phyloP scores from a whole-genome alignment of 2,329 filamentous ascomycete genomes.

The Venturia carpophila region DNA sequence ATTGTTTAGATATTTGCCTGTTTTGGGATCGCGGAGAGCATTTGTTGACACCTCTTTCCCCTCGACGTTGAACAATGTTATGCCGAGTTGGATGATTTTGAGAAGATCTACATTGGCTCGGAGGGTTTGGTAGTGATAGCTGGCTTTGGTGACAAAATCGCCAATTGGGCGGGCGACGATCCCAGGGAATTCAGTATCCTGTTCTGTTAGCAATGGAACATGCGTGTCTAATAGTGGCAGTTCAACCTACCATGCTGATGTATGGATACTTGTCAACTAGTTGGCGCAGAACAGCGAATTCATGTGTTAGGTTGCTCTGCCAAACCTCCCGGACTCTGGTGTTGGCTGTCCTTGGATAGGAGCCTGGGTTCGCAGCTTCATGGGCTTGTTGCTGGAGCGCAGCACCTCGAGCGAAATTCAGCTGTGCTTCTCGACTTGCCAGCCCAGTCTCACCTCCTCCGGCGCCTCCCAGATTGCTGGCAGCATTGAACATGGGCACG shows the following conservation, averaged over 20 bases:
- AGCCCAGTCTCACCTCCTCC: constrained; percentile 55
- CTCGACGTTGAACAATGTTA: constrained; percentile 85
- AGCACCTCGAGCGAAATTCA: constrained; percentile 74
- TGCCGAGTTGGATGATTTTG: constrained; percentile 93
- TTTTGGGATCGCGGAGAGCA: constrained; percentile 39
- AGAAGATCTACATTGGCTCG: constrained; percentile 95
- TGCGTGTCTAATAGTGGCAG: neutral
- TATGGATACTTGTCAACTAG: constrained; percentile 88
- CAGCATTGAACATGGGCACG: constrained; percentile 19
- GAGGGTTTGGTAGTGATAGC: constrained; percentile 97
- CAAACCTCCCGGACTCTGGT: constrained; percentile 92
- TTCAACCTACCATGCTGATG: constrained; percentile 79
- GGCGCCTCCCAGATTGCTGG: constrained; percentile 40
- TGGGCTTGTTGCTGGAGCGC: constrained; percentile 43
- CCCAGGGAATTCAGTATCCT: constrained; percentile 99
- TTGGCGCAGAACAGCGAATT: constrained; percentile 76
- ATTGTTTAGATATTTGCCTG: constrained; percentile 38
- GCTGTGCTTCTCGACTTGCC: constrained; percentile 77
- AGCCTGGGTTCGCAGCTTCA: constrained; percentile 30
- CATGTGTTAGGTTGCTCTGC: constrained; percentile 82
- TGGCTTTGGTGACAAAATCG: constrained; percentile 85
- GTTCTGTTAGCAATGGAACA: constrained; percentile 18
- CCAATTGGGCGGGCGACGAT: constrained; percentile 95
- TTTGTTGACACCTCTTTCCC: constrained; percentile 76
- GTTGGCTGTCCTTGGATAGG: constrained; percentile 37